phyloP scores from a whole-genome alignment of 208 protist genomes.

The Wallacemonas sp. region DNA sequence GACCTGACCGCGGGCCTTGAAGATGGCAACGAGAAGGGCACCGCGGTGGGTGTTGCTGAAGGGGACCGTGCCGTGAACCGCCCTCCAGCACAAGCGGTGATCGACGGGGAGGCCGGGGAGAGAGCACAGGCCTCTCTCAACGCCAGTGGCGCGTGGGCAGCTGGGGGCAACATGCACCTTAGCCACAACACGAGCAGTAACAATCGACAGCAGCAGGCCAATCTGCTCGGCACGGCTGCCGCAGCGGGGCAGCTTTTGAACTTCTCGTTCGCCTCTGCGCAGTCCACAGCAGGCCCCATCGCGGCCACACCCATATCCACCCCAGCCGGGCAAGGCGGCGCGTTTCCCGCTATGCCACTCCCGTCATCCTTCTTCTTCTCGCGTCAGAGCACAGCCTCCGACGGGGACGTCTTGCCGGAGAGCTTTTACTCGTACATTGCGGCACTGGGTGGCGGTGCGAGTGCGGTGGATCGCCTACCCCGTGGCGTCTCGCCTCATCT shows the following conservation, averaged over 20 bases:
- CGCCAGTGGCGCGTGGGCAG: neutral
- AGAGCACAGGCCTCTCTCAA: neutral
- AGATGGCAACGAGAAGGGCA: neutral
- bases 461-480: neutral
- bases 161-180: too few relatives aligned
- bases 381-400: neutral
- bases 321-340: neutral
- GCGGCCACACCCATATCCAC: neutral
- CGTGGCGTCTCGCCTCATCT: too few relatives aligned
- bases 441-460: neutral
- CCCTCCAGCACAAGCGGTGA: too few relatives aligned
- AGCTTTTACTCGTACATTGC: conserved; percentile 10
- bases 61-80: too few relatives aligned
- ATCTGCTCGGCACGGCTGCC: neutral
- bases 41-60: neutral
- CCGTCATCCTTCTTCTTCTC: conserved; percentile 6
- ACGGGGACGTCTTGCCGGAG: neutral
- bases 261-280: conserved; percentile 12
- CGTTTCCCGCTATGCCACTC: too few relatives aligned
- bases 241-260: conserved; percentile 3
- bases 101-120: too few relatives aligned
- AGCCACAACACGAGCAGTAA: neutral
- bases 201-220: too few relatives aligned
- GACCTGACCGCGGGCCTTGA: neutral
- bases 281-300: neutral